Evolutionary conservation across 495 filamentous ascomycete genomes (phyloP), one percentile per base, ranked within the genome.

Genomic region (Annulohypoxylon stygium): DNA sequence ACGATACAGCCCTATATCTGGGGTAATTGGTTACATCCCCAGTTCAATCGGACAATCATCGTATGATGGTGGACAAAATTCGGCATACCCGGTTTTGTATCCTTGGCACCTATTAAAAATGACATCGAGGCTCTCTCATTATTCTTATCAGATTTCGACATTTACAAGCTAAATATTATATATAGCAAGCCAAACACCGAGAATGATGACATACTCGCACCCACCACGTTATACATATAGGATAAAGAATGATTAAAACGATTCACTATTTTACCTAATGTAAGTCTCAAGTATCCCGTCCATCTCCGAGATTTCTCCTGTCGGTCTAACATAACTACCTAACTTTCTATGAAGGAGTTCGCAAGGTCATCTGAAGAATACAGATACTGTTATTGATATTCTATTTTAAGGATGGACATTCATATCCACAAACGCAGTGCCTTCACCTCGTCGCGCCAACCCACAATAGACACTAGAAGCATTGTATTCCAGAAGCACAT

Each of bases 21-120:
- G 58, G 67, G 58, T 57, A 43, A 43, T 62, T 61, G 18, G 66
- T 65, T 50, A 65, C 34, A 69, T 61, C 48, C 60, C 70, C 45
- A 30, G 61, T 65, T 74, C 61, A 47, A 69, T 74, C 66, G 34
- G 48, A 58, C 50, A 33, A 74, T 53, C 61, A 69, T 74, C 64
- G 65, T 68, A 69, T 25, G 59, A 69, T 69, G 53, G 54, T 69
- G 47, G 45, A 61, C 47, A 37, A 55, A 30, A 48, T 57, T 62
- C 36, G 53, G 61, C 4, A 63, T 59, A 51, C 36, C 39, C 39
- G 51, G n/a, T 61, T 65, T 55, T 54, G 11, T 47, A 34, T 48
- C 39, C 63, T 72, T 72, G 69, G 69, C 69, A 67, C 51, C 30
- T 20, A 48, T 37, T 34, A 20, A 50, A 51, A 67, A 18, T 3